These are phyloP conservation scores for Cryptococcus depauperatus DNA, from an alignment of 1,284 basidiomycete genomes.

Conservation along the genomic window DNA sequence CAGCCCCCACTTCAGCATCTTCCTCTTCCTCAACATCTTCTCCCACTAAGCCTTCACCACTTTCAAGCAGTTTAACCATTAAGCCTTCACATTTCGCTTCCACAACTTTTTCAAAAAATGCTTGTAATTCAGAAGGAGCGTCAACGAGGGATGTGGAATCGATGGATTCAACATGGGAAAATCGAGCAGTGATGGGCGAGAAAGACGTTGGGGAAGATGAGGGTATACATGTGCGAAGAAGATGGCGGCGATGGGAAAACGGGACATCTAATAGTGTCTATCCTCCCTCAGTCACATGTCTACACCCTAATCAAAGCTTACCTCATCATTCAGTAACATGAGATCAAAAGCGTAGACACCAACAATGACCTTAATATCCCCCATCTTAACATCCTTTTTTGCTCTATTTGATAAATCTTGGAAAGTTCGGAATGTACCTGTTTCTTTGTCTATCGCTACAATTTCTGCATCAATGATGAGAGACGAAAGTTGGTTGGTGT, in stretches of 20 bases:
- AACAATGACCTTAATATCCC: constrained; percentile 92
- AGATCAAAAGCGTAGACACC: constrained; percentile 95
- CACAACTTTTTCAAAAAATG: constrained; percentile 73
- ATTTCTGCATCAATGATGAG: constrained; percentile 96
- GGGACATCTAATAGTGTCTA: constrained; percentile 63
- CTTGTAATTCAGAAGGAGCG: constrained; percentile 55
- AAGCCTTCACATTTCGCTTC: constrained; percentile 79
- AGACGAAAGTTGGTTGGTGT: constrained; percentile 49
- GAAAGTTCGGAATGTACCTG: constrained; percentile 83
- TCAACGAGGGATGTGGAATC: constrained; percentile 51
- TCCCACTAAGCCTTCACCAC: constrained; percentile 33
- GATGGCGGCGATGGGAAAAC: constrained; percentile 62
- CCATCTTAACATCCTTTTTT: constrained; percentile 92
- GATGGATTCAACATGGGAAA: constrained; percentile 68
- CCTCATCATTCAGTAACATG: constrained; percentile 88
- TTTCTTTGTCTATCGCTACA: constrained; percentile 84
- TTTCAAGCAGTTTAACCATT: constrained; percentile 75
- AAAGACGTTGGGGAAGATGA: constrained; percentile 45
- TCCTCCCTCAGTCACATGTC: too few species aligned
- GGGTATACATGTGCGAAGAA: constrained; percentile 57
- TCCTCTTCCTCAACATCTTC: constrained; percentile 33
- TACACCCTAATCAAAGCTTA: too few species aligned
- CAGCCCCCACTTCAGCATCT: constrained; percentile 25
- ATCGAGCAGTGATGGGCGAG: constrained; percentile 54
- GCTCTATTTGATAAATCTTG: constrained; percentile 93